Base-by-base conservation (phyloP, 768 basidiomycete species). In the Cystobasidium tubakii region DNA sequence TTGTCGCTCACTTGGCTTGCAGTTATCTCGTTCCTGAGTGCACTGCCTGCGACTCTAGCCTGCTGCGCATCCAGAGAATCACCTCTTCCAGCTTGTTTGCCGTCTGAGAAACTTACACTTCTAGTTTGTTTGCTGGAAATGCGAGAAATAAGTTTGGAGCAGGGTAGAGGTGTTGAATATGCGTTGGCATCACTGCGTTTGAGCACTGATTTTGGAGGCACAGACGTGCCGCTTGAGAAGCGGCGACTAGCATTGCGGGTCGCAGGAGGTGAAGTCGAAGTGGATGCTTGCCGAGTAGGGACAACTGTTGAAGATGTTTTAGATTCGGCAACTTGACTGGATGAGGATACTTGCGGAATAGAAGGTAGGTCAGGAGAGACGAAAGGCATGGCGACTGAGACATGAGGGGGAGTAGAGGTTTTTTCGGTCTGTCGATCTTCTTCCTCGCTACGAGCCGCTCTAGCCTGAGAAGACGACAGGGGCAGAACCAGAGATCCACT, bases 81-180 rank as follows among this genome's bases (percentile, higher is more conserved):
- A 43, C 27, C 42, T 54, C 65, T 25, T 36, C 69, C 42, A 88
- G 81, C 1, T 88, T 91, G 66, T 84, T 83, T 89, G 4, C 96
- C 96, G 80, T 99, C 96, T 29, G 93, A 96, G 83, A 99, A 99
- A 81, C 92, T 95, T 73, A 99, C 95, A 53, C 90, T 92, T 44
- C 92, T 85, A n/a, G 88, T 86, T 77, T 88, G 87, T 15, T 82
- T 69, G 33, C 63, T 13, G 81, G 19, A 66, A 60, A 29, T 33
- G 15, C 12, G 31, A 74, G 75, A 29, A 33, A 62, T 21, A 86
- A 89, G 43, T 25, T 23, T 46, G 1, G 70, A 62, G 29, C 62
- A 65, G 17, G 75, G 76, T 25, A 71, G 33, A 4, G 76, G 43
- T 15, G 76, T 77, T 15, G 44, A 21, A n/a, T 70, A 73, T 21